Evolutionary conservation across 23 red algal species (phyloP), one percentile per base, ranked within the genome.

Genomic region (Gracilaria vermiculophylla): DNA sequence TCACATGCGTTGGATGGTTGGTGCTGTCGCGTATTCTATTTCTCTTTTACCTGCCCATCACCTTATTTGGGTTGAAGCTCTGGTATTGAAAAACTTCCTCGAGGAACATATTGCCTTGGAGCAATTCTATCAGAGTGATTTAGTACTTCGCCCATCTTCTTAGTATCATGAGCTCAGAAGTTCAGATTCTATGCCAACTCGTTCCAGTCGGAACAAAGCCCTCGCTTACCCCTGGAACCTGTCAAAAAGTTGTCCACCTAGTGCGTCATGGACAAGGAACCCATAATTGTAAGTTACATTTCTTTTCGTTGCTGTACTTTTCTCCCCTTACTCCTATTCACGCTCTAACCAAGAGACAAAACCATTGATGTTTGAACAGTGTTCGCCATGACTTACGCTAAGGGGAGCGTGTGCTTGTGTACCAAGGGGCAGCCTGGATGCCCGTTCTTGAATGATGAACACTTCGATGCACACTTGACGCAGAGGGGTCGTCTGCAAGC

Each of bases 261-360:
- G 70, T 93, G 15, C 90, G 90, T 51, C 90, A 93, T 56, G 90
- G 90, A 21, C 72, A 93, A 58, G 90, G 51, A 47, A 80, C 90
- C 29, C 90, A 93, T 80, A 93, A 93, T 69, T 42, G 84, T 88
- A 88, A 77, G 84, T 41, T 35, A 64, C 15, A 25, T 64, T 64
- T 35, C 29, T 64, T 64, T 17, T 15, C 12, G 8, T 28, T 35
- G 58, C 15, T 16, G 29, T 25, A 16, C 58, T 14, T 15, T 16
- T 35, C 27, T 10, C 29, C 29, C 4, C 17, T 14, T 17, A 24
- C 1, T 31, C 11, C 29, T 64, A 34, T 28, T n/a, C n/a, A n/a
- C n/a, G 58, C 35, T 64, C 58, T 64, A 34, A 64, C 58, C 29
- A 24, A 35, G 29, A 13, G 31, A 23, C 55, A 34, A 64, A 64